Conservation (phyloP, 2,329 filamentous ascomycete genomes). For the Achaetomium macrosporum region DNA sequence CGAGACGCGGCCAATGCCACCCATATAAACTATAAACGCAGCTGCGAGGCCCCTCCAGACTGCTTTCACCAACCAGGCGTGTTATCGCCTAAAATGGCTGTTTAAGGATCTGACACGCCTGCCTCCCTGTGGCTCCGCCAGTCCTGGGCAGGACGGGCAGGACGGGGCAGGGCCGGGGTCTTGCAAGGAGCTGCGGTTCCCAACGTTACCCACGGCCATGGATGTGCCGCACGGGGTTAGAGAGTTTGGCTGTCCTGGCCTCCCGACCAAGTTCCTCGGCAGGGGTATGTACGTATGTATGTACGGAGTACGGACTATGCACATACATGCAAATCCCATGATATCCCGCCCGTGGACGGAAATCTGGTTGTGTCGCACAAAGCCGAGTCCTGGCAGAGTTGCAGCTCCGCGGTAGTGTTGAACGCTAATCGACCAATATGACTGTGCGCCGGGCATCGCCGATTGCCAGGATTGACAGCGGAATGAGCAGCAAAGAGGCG, state of each 20-base stretch:
- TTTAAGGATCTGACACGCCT: slow-evolving; percentile 8
- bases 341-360: no score
- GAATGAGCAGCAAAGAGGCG: no score
- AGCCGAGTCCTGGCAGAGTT: not conserved
- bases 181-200: no score
- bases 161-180: not conserved
- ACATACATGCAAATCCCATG: no score
- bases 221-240: slow-evolving; percentile 10
- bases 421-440: slow-evolving; percentile 4
- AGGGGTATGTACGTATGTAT: not conserved
- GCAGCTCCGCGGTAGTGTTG: not conserved
- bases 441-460: no score
- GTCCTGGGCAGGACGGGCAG: not conserved
- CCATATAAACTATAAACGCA: slow-evolving; percentile 9
- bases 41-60: not conserved
- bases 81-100: not conserved
- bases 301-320: no score
- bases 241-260: not conserved
- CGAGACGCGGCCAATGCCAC: not conserved
- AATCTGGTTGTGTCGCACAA: not conserved
- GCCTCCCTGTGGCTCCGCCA: not conserved
- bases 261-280: not conserved
- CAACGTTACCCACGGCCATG: no score
- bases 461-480: no score
- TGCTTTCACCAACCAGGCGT: not conserved